Evolutionary conservation across 805 yeast species (phyloP).

Genomic region (Crinitomyces ghanaensis): DNA sequence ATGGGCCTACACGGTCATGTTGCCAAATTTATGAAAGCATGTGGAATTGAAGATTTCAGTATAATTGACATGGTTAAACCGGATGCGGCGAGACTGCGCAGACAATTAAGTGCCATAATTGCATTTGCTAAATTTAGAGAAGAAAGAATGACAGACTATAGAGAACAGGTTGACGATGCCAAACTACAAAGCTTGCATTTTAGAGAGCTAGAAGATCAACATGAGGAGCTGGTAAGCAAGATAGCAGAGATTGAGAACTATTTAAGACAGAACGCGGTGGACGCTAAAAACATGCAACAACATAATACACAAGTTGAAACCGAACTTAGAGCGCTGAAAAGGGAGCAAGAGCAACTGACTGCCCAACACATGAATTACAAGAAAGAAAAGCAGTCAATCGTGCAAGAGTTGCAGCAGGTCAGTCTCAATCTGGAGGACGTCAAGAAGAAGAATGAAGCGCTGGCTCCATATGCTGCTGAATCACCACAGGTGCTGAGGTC

Average conservation of each 20-base stretch:
- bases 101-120: slow-evolving; percentile 70
- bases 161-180: slow-evolving; percentile 43
- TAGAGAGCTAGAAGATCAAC: slow-evolving; percentile 33
- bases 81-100: slow-evolving; percentile 50
- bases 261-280: slow-evolving; percentile 18
- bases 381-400: slow-evolving; percentile 45
- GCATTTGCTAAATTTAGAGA: slow-evolving; percentile 80
- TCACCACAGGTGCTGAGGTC: slow-evolving; percentile 45
- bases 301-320: slow-evolving; percentile 48
- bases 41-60: slow-evolving; percentile 71
- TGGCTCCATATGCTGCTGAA: slow-evolving; percentile 48
- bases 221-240: slow-evolving; percentile 28
- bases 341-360: slow-evolving; percentile 49
- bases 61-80: slow-evolving; percentile 68
- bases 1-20: slow-evolving; percentile 50
- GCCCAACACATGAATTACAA: slow-evolving; percentile 54
- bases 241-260: slow-evolving; percentile 28
- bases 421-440: slow-evolving; percentile 46
- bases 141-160: slow-evolving; percentile 60
- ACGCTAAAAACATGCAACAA: slow-evolving; percentile 30
- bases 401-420: slow-evolving; percentile 49
- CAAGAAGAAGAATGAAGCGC: slow-evolving; percentile 45
- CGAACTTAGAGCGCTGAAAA: slow-evolving; percentile 50
- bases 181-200: slow-evolving; percentile 34
- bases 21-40: slow-evolving; percentile 49